These are phyloP conservation scores for Sphagnum tenellum DNA, from an alignment of 225 moss, liverwort and hornwort genomes.

Conservation along the genomic window DNA sequence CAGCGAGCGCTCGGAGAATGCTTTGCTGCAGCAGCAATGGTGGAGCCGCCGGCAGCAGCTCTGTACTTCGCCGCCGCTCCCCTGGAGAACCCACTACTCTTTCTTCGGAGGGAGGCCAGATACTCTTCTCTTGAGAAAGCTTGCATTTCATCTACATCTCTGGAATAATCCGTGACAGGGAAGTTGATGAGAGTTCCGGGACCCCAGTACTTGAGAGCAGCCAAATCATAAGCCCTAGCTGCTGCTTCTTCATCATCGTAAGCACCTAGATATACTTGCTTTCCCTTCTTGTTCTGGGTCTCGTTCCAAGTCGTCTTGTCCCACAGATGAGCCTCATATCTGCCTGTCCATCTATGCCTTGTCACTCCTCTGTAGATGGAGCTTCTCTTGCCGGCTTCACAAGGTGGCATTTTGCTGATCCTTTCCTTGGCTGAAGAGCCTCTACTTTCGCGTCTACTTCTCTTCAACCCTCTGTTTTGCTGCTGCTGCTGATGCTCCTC, in stretches of 20 bases:
- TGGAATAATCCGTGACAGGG: conserved; percentile 67
- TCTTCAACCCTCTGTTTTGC: conserved; percentile 59
- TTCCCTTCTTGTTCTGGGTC: conserved; percentile 87
- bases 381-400: conserved; percentile 79
- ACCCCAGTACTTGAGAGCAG: conserved; percentile 93
- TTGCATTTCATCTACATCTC: conserved; percentile 92
- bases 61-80: conserved; percentile 65
- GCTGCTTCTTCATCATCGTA: conserved; percentile 95
- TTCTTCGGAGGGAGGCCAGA: conserved; percentile 62
- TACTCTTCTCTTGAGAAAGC: conserved; percentile 79
- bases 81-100: conserved; percentile 75
- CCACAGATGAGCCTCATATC: conserved; percentile 90
- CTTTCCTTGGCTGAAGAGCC: conserved; percentile 81
- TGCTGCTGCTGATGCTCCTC: conserved; percentile 12
- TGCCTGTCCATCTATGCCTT: conserved; percentile 87
- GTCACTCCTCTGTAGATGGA: conserved; percentile 89
- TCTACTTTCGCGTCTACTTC: conserved; percentile 57
- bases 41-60: conserved; percentile 14
- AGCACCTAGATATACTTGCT: conserved; percentile 69
- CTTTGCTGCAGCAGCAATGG: conserved; percentile 9
- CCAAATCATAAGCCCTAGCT: conserved; percentile 79
- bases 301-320: conserved; percentile 95
- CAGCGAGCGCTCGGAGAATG: conserved; percentile 73
- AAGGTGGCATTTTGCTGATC: conserved; percentile 93
- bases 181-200: conserved; percentile 85